phyloP scores from a whole-genome alignment of 2,329 filamentous ascomycete species.

The Cladosporium phlei region DNA sequence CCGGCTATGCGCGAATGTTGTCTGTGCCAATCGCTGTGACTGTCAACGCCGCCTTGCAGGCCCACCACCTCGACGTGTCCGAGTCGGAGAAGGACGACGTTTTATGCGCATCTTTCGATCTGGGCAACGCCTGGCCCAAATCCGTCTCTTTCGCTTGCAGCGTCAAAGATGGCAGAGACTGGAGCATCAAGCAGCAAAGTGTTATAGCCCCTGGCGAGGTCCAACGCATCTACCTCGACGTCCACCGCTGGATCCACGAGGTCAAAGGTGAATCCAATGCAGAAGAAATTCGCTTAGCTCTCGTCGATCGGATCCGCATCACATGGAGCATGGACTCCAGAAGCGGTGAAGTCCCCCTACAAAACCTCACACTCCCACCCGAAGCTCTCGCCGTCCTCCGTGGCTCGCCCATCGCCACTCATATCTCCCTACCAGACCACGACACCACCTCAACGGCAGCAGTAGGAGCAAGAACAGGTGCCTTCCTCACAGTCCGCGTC shows the following conservation, averaged over 20 bases:
- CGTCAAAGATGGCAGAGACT: slow-evolving; percentile 6
- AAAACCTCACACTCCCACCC: slow-evolving; percentile 15
- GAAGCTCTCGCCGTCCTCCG: slow-evolving; percentile 18
- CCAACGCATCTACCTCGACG: slow-evolving; percentile 17
- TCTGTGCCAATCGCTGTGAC: slow-evolving; percentile 78
- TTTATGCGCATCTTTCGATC: slow-evolving; percentile 74
- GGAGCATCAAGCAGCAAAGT: slow-evolving; percentile 6
- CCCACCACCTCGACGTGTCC: slow-evolving; percentile 73
- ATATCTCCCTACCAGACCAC: background rate
- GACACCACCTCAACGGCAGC: background rate
- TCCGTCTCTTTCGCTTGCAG: slow-evolving; percentile 51
- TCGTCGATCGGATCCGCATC: slow-evolving; percentile 20
- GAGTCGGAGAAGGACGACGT: slow-evolving; percentile 58
- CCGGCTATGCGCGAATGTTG: slow-evolving; percentile 36
- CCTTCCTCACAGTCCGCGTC: slow-evolving; percentile 17
- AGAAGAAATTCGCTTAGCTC: slow-evolving; percentile 15
- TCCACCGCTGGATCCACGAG: slow-evolving; percentile 8
- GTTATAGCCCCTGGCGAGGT: slow-evolving; percentile 21
- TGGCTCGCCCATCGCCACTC: slow-evolving; percentile 15
- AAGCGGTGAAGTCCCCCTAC: slow-evolving; percentile 21
- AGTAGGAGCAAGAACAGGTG: slow-evolving; percentile 7
- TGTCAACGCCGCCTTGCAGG: slow-evolving; percentile 84
- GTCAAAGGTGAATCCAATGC: slow-evolving; percentile 15
- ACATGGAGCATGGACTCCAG: slow-evolving; percentile 21
- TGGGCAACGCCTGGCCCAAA: slow-evolving; percentile 86